Base-by-base conservation (phyloP, 169 alveolate genomes). In the Eimeria acervulina region DNA sequence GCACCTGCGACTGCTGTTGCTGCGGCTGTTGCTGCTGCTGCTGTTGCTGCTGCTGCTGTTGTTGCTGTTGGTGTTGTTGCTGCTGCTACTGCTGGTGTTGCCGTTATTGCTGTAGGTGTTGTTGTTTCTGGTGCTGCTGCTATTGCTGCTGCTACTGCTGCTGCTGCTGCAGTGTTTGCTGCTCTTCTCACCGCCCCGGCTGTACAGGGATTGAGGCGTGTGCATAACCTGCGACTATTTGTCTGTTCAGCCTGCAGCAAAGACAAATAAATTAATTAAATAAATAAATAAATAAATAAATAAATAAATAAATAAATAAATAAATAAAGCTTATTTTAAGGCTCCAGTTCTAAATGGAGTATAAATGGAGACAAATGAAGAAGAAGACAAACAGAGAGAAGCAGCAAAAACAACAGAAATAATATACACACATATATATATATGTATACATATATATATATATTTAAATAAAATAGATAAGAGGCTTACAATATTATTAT, bases 231-330 rank as follows among this genome's bases (percentile, higher is more conserved):
- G 89, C 89, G 2, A 78, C 89, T 6, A 78, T 31, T 42, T 78
- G 89, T 4, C 89, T 15, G 38, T 63, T 63, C 89, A 78, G 89
- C 89, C 89, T 78, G 89, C 31, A 42, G 36, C 85, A 17, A 19
- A 68, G 21, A n/a, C 42, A 28, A 28, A 68, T 13, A 33, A 68
- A 28, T 17, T 28, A 68, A 33, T 47, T 12, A 47, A 5, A 5
- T 47, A 47, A 47, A 12, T 47, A 12, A 12, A 7, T 47, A 12
- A 7, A 5, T 47, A 12, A 47, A n/a, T n/a, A n/a, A n/a, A n/a
- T n/a, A n/a, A n/a, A n/a, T n/a, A n/a, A n/a, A n/a, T n/a, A n/a
- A n/a, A n/a, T n/a, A n/a, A n/a, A n/a, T n/a, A n/a, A n/a, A n/a
- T n/a, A n/a, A n/a, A n/a, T n/a, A n/a, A n/a, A n/a, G n/a, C n/a